Evolutionary conservation across 176 grass and related monocot species (phyloP), one percentile per base, ranked within the genome.

Genomic region (Tillandsia fasciculata): DNA sequence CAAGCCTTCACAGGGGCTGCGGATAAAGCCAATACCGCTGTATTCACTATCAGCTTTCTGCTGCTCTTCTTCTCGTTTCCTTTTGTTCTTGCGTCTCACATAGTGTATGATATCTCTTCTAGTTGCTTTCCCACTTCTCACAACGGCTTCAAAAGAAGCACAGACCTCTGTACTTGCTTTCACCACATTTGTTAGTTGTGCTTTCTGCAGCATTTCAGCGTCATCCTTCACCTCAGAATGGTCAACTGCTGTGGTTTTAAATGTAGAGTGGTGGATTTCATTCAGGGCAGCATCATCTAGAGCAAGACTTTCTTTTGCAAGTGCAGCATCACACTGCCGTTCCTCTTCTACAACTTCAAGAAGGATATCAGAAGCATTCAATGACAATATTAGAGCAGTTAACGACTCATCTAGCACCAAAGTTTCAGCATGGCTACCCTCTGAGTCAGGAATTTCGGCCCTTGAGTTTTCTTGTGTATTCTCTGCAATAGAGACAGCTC

Each of bases 1-100:
- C 72, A 99, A 75, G 51, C 89, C 88, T 70, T 99, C 94, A 63
- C 87, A 99, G 0, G 94, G 94, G 22, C 89, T 77, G 8, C 89
- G 86, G 14, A 78, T 53, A 81, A 93, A 99, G 66, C 66, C 78
- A 67, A 63, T 73, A 28, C 23, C 8, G 66, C 53, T 83, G 57
- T 68, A 57, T 33, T 66, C 51, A 48, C 48, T 77, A 29, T 42
- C 67, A 24, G 29, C 63, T 20, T 67, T 65, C 28, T 70, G 29
- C 50, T 72, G 49, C 64, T 57, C 53, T 42, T 70, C 65, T 64
- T 56, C 67, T 33, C 57, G 67, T 66, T 80, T 83, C 77, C 89
- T 82, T 78, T 85, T 88, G 11, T 17, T 72, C 68, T 79, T 81
- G 64, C 81, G 66, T 54, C 89, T 91, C 48, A 63, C 71, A 81